Base-by-base conservation (phyloP, 108 stramenopile species). In the Nannochloropsis salina region DNA sequence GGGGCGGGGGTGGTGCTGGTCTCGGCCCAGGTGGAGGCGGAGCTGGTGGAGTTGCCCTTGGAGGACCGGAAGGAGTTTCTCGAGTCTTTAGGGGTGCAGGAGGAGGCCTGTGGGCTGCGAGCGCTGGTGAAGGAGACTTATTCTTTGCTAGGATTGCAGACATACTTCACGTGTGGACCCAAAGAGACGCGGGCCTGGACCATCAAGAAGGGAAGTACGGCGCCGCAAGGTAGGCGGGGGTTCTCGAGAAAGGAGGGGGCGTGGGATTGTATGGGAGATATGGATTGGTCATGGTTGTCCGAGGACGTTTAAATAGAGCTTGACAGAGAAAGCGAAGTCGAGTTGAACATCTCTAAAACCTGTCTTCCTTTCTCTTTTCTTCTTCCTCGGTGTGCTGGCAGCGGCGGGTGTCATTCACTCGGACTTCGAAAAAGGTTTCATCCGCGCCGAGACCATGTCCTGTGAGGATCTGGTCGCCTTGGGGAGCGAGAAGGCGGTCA, bases 131-230 rank as follows among this genome's bases (percentile, higher is more conserved):
- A 22, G 43, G 87, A 84, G 41, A 89, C 91, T 2, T 99, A 97
- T 86, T 93, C 94, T 74, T 89, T 97, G 40, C 92, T 99, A 42
- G 91, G 96, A 42, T 85, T 97, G 74, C 94, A 94, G 83, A 98
- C 96, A 0, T 99, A 97, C 93, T 99, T 95, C 92, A 99, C 99
- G 4, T 92, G 91, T 18, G 99, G 99, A 2, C 96, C 96, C 41
- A 94, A 93, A 44, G 99, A 99, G 88, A 96, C 96, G 1, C 86
- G 95, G 43, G 99, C 99, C 41, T 99, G 99, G 99, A 98, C 97
- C 9, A 97, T 99, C 82, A 86, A 84, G 18, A 92, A 91, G 84
- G 98, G 98, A 31, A 96, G 96, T 94, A 96, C 90, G 80, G 99
- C 99, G 21, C 98, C 96, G 11, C 87, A 97, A 83, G 96, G 81